Evolutionary conservation across 257 asterid species (phyloP).

Genomic region (Solanum sejunctum): DNA sequence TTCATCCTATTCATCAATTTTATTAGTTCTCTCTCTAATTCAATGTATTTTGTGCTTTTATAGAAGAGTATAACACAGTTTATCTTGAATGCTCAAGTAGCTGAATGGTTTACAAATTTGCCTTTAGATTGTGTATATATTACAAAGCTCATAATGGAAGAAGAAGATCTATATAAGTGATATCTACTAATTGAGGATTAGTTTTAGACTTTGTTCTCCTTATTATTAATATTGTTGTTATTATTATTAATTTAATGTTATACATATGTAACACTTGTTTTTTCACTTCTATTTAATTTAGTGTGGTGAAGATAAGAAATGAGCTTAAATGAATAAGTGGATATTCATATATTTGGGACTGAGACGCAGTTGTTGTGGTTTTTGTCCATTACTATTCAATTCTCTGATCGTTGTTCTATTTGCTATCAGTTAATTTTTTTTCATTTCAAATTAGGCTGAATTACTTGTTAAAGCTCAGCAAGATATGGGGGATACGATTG

Average conservation of each 20-base stretch:
- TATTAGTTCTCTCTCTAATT: background rate
- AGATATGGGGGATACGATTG: constrained; percentile 83
- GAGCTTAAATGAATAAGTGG: too few relatives aligned
- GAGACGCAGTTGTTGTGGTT: background rate
- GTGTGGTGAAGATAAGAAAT: background rate
- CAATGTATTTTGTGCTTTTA: background rate
- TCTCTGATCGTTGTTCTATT: background rate
- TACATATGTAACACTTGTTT: too few relatives aligned
- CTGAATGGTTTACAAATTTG: background rate
- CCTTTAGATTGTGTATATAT: too few relatives aligned
- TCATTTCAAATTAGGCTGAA: constrained; percentile 53
- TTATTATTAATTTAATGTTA: too few relatives aligned
- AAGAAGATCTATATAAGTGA: background rate
- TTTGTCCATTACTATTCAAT: background rate
- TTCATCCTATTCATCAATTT: background rate
- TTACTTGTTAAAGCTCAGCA: constrained; percentile 79
- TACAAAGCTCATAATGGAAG: too few relatives aligned
- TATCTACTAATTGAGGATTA: background rate
- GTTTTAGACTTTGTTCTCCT: background rate
- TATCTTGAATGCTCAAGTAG: background rate
- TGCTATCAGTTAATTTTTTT: background rate
- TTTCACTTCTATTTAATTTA: too few relatives aligned
- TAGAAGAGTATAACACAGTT: background rate
- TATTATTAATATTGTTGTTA: too few relatives aligned
- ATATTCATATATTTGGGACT: background rate